Percentiles rank a stretch among this genome's conserved stretches.
Conservation (phyloP, 192 early-diverging fungal genomes). For the Backusella tarrabulga region DNA sequence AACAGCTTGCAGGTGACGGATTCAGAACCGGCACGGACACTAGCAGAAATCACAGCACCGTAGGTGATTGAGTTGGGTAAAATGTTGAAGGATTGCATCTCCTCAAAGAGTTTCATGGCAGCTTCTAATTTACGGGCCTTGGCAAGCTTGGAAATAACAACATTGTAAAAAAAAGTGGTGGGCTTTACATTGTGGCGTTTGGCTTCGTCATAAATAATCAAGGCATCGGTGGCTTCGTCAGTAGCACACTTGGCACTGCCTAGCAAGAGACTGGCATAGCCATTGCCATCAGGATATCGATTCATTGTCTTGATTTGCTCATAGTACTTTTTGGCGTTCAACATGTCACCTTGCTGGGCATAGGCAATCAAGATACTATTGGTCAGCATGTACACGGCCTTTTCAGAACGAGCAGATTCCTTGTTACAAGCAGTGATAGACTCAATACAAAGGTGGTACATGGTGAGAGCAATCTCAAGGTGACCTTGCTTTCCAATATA, state of each 20-base stretch:
- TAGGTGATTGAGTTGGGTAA: conserved; percentile 54
- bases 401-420: conserved; percentile 8
- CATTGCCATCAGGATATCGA: conserved; percentile 47
- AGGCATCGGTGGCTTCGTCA: conserved; percentile 51
- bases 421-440: not conserved
- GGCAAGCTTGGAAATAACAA: conserved; percentile 56
- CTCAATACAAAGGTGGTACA: conserved; percentile 17
- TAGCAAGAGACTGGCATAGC: conserved; percentile 52
- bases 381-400: conserved; percentile 36
- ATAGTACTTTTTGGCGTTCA: conserved; percentile 50
- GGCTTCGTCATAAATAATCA: conserved; percentile 55
- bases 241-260: conserved; percentile 46
- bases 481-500: conserved; percentile 33
- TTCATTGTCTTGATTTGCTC: conserved; percentile 44
- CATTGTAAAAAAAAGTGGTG: conserved; percentile 59
- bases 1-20: conserved; percentile 45
- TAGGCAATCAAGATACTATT: conserved; percentile 51
- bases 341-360: conserved; percentile 50
- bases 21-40: conserved; percentile 53
- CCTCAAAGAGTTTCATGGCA: conserved; percentile 50
- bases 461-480: conserved; percentile 16
- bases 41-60: conserved; percentile 55
- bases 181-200: conserved; percentile 51
- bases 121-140: conserved; percentile 56
- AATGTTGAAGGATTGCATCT: conserved; percentile 52